Base-by-base conservation (phyloP, 208 protist species). In the Acanthamoeba royreba region DNA sequence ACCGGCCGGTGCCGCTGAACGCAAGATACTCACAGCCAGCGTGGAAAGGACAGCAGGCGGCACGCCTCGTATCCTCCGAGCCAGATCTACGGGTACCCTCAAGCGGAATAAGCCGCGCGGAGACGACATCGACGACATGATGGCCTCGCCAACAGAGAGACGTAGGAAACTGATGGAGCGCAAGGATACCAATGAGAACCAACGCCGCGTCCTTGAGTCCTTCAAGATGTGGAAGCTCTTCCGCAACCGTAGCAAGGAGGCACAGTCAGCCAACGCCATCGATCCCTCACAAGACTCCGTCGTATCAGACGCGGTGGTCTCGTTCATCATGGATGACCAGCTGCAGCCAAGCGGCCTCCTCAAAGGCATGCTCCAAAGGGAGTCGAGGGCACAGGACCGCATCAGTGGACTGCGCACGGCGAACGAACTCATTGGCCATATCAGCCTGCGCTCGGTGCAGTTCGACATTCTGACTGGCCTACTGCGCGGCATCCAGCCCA, bases 191-290 rank as follows among this genome's bases (percentile, higher is more conserved):
- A 92, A 58, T 61, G 87, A 92, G 49, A 92, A 79, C 87, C 87
- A 92, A 45, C 22, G 87, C 9, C 40, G 63, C 13, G 87, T 92
- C 45, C 87, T 79, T 25, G 45, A 92, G 43, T 79, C 63, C 25
- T 92, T 92, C 63, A 92, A 79, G 63, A 92, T 92, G 43, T 92
- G 87, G 87, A 72, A 79, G 58, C 61, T 90, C 13, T 90, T 90
- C 83, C 47, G 83, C 52, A 52, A 90, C 49, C 47, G 83, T 22
- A 90, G 35, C 52, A 90, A 90, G 49, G 83, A 90, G 55, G 22
- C 72, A 9, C n/a, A 83, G 40, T 47, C 72, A 25, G 40, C 72
- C 72, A 90, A 90, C 55, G 45, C 49, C 38, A 69, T 61, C 47
- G 83, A 72, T 43, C 52, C 47, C 15, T 28, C 83, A n/a, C 47